Evolutionary conservation across 2,329 filamentous ascomycete genomes (phyloP), one percentile per base, ranked within the genome.

Genomic region (Beauveria asiatica): DNA sequence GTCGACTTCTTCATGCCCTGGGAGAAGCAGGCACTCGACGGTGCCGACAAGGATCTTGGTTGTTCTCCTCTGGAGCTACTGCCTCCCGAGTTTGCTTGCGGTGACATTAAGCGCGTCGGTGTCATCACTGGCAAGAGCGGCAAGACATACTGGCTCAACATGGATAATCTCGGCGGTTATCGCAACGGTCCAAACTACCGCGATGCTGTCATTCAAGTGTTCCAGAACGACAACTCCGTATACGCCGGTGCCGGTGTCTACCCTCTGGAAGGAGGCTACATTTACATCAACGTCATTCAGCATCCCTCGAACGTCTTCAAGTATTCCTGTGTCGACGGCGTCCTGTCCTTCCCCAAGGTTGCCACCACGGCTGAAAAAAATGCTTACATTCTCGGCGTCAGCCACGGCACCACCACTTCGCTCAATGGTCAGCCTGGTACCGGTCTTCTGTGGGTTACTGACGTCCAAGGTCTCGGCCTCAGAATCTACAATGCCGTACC

Each of bases 231-330:
- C 17, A 78, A 77, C 62, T 76, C 77, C 0, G 76, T 80, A 0
- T 80, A 78, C 44, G 74, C 75, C 0, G 78, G 77, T 1, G 73
- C 74, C 5, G 78, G 77, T 11, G 77, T 78, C 1, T 80, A 79
- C 62, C 78, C 78, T 0, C 65, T 79, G 0, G 77, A 80, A 27
- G 78, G 78, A 1, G 78, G 78, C 0, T 80, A 78, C 62, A 72
- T 80, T 44, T 80, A 79, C 66, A 76, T 78, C 65, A 77, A 77
- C 13, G 69, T 83, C 5, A 82, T 84, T 57, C 75, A 79, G 64
- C 80, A 79, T 64, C 75, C 78, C 16, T 80, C 80, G 0, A 76
- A 80, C 54, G 80, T 83, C 19, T 84, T 83, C 74, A 81, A 83
- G 64, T 84, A 84, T 66, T 76, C 78, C 2, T 83, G 80, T 66